Conservation (phyloP, 208 protist genomes). For the Phytomonas sp. region DNA sequence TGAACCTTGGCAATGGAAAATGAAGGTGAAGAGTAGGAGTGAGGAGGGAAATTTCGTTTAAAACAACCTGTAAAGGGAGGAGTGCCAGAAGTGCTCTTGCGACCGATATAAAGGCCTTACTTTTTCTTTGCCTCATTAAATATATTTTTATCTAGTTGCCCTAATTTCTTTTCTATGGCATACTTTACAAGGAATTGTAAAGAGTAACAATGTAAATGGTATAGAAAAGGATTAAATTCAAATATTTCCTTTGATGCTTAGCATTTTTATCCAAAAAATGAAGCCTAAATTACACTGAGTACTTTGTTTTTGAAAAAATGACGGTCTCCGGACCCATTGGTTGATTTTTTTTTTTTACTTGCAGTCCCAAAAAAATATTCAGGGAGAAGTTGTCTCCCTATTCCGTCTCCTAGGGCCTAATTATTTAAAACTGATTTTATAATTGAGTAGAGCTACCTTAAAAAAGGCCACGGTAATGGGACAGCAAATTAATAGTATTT, state of each 20-base stretch:
- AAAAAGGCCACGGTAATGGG: background rate
- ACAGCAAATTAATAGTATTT: background rate
- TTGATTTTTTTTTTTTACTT: background rate
- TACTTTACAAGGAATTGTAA: background rate
- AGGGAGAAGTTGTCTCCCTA: background rate
- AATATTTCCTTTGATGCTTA: background rate
- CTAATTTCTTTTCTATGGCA: constrained; percentile 12
- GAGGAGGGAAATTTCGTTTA: too few relatives aligned
- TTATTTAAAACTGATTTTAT: background rate
- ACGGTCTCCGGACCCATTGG: background rate
- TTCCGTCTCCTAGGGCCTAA: background rate
- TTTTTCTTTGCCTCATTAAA: constrained; percentile 1
- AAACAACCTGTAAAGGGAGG: too few relatives aligned
- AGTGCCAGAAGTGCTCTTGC: too few relatives aligned
- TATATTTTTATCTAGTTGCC: constrained; percentile 9
- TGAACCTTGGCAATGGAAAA: background rate
- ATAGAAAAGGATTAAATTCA: background rate
- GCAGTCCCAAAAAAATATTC: background rate
- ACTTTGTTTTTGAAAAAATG: background rate
- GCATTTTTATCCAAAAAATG: background rate
- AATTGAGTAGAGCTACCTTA: background rate
- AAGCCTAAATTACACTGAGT: background rate
- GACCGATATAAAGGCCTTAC: background rate
- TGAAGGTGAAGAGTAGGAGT: too few relatives aligned
- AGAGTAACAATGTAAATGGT: background rate